These are phyloP conservation scores for Nannochloropsis salina DNA, from an alignment of 108 stramenopile species.

Conservation along the genomic window DNA sequence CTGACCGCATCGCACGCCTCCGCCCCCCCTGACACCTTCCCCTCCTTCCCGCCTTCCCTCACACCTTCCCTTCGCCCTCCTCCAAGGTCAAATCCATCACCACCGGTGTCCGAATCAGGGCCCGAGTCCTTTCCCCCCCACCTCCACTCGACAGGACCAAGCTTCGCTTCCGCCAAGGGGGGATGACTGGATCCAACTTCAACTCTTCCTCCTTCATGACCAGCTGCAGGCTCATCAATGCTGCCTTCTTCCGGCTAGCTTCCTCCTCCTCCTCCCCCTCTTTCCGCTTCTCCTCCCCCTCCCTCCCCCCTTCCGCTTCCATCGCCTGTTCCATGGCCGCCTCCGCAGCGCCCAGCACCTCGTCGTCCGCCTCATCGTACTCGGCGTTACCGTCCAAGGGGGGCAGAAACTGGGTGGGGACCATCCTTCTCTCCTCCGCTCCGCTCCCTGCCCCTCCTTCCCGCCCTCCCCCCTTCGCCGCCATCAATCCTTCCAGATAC, in stretches of 20 bases:
- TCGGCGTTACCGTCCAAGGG: not conserved
- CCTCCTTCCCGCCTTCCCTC: not conserved
- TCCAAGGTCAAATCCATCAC: not conserved
- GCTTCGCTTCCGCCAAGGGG: not conserved
- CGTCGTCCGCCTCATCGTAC: not conserved
- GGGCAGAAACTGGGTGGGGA: not conserved
- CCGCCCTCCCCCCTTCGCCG: not conserved
- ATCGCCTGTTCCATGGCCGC: not conserved
- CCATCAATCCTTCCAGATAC: not conserved
- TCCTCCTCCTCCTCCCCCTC: not conserved
- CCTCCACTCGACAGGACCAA: not conserved
- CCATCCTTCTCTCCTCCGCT: conserved; percentile 5
- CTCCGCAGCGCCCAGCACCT: not conserved
- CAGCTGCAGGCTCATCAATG: not conserved
- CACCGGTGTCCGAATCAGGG: not conserved
- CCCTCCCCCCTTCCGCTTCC: not conserved
- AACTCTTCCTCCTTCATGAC: not conserved
- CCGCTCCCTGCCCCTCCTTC: not conserved
- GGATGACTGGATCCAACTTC: not conserved
- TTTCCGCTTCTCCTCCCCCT: not conserved
- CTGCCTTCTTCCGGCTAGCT: not conserved
- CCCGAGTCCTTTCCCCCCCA: not conserved
- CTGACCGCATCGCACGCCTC: too few relatives aligned
- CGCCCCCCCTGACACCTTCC: not conserved
- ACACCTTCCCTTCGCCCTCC: not conserved